Evolutionary conservation across 2,329 filamentous ascomycete genomes (phyloP).

Genomic region (Xylariaceae sp.): DNA sequence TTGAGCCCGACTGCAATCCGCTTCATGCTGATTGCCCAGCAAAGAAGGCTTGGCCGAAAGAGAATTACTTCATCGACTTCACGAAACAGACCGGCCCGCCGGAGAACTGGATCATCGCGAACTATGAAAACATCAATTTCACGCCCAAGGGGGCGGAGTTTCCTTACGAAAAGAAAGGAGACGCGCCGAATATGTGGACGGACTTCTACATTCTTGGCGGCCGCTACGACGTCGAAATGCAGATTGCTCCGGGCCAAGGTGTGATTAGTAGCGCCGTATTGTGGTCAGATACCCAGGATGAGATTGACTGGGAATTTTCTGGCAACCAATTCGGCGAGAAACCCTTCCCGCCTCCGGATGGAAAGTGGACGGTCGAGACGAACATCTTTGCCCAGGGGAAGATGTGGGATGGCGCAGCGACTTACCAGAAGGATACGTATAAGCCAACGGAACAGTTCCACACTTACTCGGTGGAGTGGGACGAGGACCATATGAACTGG

Average conservation of each 20-base stretch:
- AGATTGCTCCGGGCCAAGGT: constrained; percentile 36
- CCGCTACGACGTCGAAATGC: constrained; percentile 38
- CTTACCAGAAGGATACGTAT: constrained; percentile 32
- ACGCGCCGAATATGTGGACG: constrained; percentile 38
- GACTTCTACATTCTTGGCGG: constrained; percentile 39
- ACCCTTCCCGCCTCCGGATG: constrained; percentile 35
- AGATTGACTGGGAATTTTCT: constrained; percentile 39
- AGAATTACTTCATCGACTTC: constrained; percentile 37
- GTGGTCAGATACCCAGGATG: constrained; percentile 38
- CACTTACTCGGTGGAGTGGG: constrained; percentile 40
- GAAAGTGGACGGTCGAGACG: constrained; percentile 32
- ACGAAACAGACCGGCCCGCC: constrained; percentile 32
- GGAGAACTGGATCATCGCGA: constrained; percentile 32
- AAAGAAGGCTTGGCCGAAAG: constrained; percentile 31
- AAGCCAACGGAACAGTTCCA: constrained; percentile 36
- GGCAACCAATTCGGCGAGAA: constrained; percentile 36
- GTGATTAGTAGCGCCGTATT: constrained; percentile 34
- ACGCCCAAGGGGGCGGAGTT: constrained; percentile 35
- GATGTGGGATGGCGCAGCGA: constrained; percentile 36
- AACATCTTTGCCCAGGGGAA: constrained; percentile 35
- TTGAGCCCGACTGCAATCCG: constrained; percentile 37
- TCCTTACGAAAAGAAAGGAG: constrained; percentile 33
- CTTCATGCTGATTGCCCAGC: constrained; percentile 31
- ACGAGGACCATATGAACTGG: constrained; percentile 34
- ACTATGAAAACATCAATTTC: constrained; percentile 32